These are phyloP conservation scores for Blastobotrys robertii DNA, from an alignment of 805 yeast species.

Conservation along the genomic window DNA sequence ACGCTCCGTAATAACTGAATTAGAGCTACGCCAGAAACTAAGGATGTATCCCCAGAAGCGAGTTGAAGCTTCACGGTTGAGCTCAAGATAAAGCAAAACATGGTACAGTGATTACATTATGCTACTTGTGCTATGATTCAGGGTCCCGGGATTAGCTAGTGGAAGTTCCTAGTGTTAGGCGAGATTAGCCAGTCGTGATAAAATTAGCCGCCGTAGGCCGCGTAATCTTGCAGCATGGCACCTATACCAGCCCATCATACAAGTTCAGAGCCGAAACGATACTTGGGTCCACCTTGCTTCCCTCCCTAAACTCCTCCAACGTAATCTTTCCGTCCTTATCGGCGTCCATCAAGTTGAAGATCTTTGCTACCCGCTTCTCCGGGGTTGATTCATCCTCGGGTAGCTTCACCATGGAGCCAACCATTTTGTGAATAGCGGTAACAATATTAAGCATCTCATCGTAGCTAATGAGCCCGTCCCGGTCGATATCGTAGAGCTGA, in stretches of 20 bases:
- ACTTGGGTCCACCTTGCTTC: slow-evolving; percentile 69
- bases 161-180: too few relatives aligned
- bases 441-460: slow-evolving; percentile 75
- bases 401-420: slow-evolving; percentile 84
- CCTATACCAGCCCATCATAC: slow-evolving; percentile 67
- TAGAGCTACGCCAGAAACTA: too few relatives aligned
- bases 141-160: too few relatives aligned
- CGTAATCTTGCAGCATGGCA: too few relatives aligned
- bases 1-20: background rate
- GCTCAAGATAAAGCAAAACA: too few relatives aligned
- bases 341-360: slow-evolving; percentile 66
- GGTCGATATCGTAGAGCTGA: slow-evolving; percentile 73
- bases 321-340: slow-evolving; percentile 59
- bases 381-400: slow-evolving; percentile 90
- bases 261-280: slow-evolving; percentile 67
- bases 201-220: too few relatives aligned
- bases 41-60: too few relatives aligned
- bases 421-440: slow-evolving; percentile 83
- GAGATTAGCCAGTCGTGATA: too few relatives aligned
- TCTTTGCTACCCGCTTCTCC: slow-evolving; percentile 72
- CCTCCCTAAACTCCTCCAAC: slow-evolving; percentile 76
- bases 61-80: too few relatives aligned
- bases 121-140: too few relatives aligned
- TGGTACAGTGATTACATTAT: too few relatives aligned
- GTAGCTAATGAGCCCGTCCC: slow-evolving; percentile 65